Evolutionary conservation across 2,329 filamentous ascomycete genomes (phyloP).

Genomic region (Lithohypha guttulata): DNA sequence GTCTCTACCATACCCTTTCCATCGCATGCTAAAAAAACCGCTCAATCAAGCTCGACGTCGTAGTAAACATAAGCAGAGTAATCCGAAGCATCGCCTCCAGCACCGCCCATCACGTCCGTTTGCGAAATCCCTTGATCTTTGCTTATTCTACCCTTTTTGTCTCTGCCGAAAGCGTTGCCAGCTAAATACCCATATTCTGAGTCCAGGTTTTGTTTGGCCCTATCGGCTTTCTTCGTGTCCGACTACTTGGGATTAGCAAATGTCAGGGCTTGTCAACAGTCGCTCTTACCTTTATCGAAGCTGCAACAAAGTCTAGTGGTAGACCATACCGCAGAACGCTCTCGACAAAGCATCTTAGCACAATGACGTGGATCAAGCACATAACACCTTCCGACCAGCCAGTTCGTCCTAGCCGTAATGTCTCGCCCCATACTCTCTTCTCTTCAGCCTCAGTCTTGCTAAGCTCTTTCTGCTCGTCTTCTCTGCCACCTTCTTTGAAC

Average conservation of each 20-base stretch:
- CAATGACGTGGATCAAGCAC: conserved; percentile 88
- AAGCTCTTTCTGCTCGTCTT: conserved; percentile 80
- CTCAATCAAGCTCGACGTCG: conserved; percentile 65
- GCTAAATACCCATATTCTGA: conserved; percentile 80
- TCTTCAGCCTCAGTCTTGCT: conserved; percentile 74
- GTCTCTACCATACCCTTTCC: too few relatives aligned
- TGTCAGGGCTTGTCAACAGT: conserved; percentile 3
- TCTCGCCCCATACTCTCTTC: conserved; percentile 84
- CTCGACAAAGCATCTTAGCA: conserved; percentile 89
- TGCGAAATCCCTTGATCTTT: conserved; percentile 76
- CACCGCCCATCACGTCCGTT: conserved; percentile 65
- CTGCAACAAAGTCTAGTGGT: conserved; percentile 79
- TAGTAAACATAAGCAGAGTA: conserved; percentile 98
- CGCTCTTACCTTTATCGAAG: conserved; percentile 63
- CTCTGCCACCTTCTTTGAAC: conserved; percentile 77
- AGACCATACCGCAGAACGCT: conserved; percentile 93
- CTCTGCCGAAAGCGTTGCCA: conserved; percentile 83
- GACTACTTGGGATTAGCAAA: conserved; percentile 44
- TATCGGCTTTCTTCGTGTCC: conserved; percentile 68
- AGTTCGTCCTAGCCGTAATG: conserved; percentile 73
- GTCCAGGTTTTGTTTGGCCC: conserved; percentile 70
- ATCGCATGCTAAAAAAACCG: too few relatives aligned
- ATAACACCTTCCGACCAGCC: conserved; percentile 93
- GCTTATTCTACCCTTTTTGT: conserved; percentile 84
- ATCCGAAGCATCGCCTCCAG: conserved; percentile 61